Evolutionary conservation across 2,329 filamentous ascomycete species (phyloP), one percentile per base, ranked within the genome.

Genomic region (Exophiala sideris): DNA sequence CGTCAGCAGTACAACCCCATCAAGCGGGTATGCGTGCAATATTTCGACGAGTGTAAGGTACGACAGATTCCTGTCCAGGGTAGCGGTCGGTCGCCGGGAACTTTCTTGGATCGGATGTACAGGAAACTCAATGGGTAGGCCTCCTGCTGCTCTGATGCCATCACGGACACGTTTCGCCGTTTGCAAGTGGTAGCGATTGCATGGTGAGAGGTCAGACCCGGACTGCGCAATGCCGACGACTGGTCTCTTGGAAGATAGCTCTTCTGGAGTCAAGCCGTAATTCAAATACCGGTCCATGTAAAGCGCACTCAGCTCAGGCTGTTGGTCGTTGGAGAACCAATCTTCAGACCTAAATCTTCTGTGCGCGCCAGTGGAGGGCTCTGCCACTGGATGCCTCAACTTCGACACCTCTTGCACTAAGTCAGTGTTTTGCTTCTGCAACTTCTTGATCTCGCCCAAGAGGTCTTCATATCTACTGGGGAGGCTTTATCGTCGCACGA

Each of bases 211-310:
- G 58, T 79, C 77, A 3, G 76, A 79, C 2, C 77, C 77, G 0
- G 76, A 75, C 66, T 79, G 76, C 1, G 76, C 77, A 54, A 79
- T 79, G 40, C 77, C 77, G 57, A 79, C 76, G 58, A 79, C 75
- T 16, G 77, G 77, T 59, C 75, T 78, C 1, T 72, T 74, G 1
- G 74, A 75, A 63, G 72, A 73, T 18, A 79, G 68, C 63, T 79
- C 77, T 53, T 78, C 74, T 24, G 68, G 65, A 1, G 76, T 79
- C 41, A 79, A 64, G 5, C 77, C 77, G 48, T 73, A 78, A 65
- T 79, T 79, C 58, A 79, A 70, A 56, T 76, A 78, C 29, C 77
- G 71, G 60, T 79, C 77, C 52, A 76, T 71, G 61, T 79, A 79
- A 29, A 77, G 64, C 9, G 73, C 71, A 12, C 67, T 72, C 70